These are phyloP conservation scores for Exophiala aquamarina DNA, from an alignment of 2,329 filamentous ascomycete species.

Conservation along the genomic window DNA sequence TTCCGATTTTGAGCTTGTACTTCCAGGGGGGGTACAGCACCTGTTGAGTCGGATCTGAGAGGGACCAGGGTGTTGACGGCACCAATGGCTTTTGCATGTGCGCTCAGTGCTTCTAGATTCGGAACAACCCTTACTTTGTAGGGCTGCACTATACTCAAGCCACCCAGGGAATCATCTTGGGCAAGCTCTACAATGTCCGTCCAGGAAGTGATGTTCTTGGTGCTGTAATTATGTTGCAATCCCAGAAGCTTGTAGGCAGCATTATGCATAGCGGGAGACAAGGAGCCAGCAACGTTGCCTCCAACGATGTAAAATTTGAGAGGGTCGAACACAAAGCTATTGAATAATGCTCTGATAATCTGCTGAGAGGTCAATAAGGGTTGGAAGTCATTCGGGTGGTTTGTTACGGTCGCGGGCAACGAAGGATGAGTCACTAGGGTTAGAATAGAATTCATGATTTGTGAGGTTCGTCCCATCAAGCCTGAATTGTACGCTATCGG, in stretches of 20 bases:
- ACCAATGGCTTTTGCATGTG: conserved; percentile 46
- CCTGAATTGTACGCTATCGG: conserved; percentile 44
- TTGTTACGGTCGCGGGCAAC: conserved; percentile 26
- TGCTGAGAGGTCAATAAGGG: conserved; percentile 27
- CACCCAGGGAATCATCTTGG: conserved; percentile 40
- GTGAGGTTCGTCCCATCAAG: conserved; percentile 42
- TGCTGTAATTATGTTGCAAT: conserved; percentile 40
- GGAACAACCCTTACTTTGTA: conserved; percentile 43
- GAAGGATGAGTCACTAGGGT: conserved; percentile 43
- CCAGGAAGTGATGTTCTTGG: conserved; percentile 38
- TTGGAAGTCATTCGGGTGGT: conserved; percentile 29
- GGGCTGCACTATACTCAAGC: conserved; percentile 44
- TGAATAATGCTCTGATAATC: conserved; percentile 37
- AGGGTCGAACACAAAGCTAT: conserved; percentile 42
- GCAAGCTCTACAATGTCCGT: conserved; percentile 39
- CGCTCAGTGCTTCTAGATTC: conserved; percentile 39
- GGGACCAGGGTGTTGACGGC: conserved; percentile 47
- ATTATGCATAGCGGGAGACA: conserved; percentile 46
- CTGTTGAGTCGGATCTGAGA: conserved; percentile 38
- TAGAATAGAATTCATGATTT: conserved; percentile 43
- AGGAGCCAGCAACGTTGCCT: conserved; percentile 41
- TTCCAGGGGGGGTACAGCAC: conserved; percentile 37
- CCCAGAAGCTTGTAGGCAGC: conserved; percentile 41
- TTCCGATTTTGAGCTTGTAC: conserved; percentile 44
- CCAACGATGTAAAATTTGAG: conserved; percentile 44